Conservation (phyloP, 176 grass and related monocot genomes). For the Carex cristatella region DNA sequence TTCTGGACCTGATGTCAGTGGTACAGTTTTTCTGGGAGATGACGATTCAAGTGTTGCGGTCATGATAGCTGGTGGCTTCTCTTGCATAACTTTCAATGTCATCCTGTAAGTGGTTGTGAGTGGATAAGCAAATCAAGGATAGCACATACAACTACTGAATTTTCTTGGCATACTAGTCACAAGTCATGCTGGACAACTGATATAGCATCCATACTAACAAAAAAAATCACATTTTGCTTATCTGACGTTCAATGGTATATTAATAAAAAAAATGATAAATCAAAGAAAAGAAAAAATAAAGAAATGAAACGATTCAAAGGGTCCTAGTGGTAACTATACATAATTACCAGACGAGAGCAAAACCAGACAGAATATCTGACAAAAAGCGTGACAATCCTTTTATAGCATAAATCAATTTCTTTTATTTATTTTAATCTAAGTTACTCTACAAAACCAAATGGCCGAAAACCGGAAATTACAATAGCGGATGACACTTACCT, state of each 20-base stretch:
- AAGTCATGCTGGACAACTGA: not conserved
- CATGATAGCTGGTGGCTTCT: constrained; percentile 57
- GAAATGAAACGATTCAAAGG: not conserved
- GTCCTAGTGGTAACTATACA: not conserved
- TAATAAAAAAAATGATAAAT: not conserved
- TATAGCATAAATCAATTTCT: not conserved
- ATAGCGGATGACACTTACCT: constrained; percentile 14
- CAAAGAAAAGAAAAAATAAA: not conserved
- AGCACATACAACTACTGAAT: not conserved
- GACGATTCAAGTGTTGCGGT: constrained; percentile 59
- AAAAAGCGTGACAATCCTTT: not conserved
- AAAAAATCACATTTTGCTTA: not conserved
- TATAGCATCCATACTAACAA: not conserved
- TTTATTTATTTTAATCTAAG: not conserved
- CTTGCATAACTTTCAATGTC: constrained; percentile 48
- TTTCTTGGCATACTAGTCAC: not conserved
- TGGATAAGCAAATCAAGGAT: not conserved
- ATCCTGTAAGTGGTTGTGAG: constrained; percentile 2
- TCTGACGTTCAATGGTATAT: not conserved
- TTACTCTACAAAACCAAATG: not conserved
- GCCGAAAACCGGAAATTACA: not conserved
- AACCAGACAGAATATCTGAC: not conserved
- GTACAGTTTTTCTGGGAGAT: constrained; percentile 32
- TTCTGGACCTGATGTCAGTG: constrained; percentile 40
- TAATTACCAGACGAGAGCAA: not conserved